A percentile compares a stretch with the other conserved stretches of the same genome.
These are phyloP conservation scores for Platanthera zijinensis DNA, from an alignment of 106 monocot genomes.

Conservation along the genomic window DNA sequence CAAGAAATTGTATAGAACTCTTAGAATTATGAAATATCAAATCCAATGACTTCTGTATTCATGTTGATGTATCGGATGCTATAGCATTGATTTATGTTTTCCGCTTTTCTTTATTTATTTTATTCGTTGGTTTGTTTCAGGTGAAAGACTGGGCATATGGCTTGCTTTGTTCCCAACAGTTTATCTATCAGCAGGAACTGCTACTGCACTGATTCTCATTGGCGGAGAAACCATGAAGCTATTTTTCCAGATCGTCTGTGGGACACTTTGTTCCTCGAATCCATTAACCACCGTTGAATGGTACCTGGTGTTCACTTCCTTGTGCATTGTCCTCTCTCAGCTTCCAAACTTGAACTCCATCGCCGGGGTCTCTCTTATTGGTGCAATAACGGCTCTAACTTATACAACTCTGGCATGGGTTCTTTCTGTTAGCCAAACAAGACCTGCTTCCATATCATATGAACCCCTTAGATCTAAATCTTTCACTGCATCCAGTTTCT, in stretches of 20 bases:
- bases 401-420: slow-evolving; percentile 86
- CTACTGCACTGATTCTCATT: slow-evolving; percentile 83
- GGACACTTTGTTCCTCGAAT: slow-evolving; percentile 60
- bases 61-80: no score
- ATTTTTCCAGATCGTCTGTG: slow-evolving; percentile 89
- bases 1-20: no score
- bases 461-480: slow-evolving; percentile 39
- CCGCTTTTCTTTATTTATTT: neutral
- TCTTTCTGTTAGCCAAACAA: slow-evolving; percentile 70
- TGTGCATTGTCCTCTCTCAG: slow-evolving; percentile 92
- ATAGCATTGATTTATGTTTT: neutral
- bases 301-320: slow-evolving; percentile 86
- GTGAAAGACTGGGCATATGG: slow-evolving; percentile 81
- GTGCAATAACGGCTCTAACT: slow-evolving; percentile 79
- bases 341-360: slow-evolving; percentile 97
- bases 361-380: slow-evolving; percentile 87
- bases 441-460: slow-evolving; percentile 69
- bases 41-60: no score
- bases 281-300: slow-evolving; percentile 88
- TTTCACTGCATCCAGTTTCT: slow-evolving; percentile 38
- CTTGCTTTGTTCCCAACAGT: slow-evolving; percentile 88
- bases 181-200: slow-evolving; percentile 89
- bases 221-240: slow-evolving; percentile 98
- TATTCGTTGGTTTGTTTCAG: slow-evolving; percentile 23
- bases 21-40: no score